Percentiles rank a stretch among this genome's conserved stretches.
These are phyloP conservation scores for Puccinia triticina DNA, from an alignment of 1,284 basidiomycete species.

Conservation along the genomic window DNA sequence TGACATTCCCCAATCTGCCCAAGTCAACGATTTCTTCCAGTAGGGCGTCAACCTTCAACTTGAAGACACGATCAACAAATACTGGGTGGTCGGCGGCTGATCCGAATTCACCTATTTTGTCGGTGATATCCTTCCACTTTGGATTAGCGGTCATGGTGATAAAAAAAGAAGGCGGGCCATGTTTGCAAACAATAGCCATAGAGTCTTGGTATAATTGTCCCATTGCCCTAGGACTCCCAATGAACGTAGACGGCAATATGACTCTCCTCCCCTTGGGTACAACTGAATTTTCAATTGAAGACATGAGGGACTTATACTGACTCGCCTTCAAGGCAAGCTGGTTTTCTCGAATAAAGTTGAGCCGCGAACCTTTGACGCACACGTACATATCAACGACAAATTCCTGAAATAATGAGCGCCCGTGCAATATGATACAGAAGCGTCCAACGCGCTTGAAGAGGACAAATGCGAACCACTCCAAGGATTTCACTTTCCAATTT, in stretches of 20 bases:
- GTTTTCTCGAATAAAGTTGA: neutral
- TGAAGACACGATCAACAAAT: conserved; percentile 64
- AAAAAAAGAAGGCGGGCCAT: too few relatives aligned
- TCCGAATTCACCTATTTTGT: too few relatives aligned
- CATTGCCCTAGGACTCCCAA: too few relatives aligned
- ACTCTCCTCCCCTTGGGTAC: neutral
- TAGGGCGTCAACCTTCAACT: conserved; percentile 62
- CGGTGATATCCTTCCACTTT: too few relatives aligned
- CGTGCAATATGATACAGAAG: neutral
- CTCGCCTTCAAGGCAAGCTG: neutral
- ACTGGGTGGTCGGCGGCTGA: conserved; percentile 62
- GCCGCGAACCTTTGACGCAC: neutral
- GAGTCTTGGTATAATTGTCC: too few relatives aligned
- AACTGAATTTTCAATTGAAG: neutral
- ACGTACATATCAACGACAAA: too few relatives aligned
- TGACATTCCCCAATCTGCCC: neutral
- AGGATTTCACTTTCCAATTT: neutral
- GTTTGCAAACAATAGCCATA: too few relatives aligned
- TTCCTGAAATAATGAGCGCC: neutral
- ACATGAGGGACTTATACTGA: neutral
- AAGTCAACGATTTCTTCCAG: conserved; percentile 55
- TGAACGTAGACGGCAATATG: conserved; percentile 1
- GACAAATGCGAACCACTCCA: conserved; percentile 16
- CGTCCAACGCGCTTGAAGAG: neutral
- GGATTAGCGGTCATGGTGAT: too few relatives aligned